These are phyloP conservation scores for Pisolithus albus DNA, from an alignment of 768 basidiomycete genomes.

Conservation along the genomic window DNA sequence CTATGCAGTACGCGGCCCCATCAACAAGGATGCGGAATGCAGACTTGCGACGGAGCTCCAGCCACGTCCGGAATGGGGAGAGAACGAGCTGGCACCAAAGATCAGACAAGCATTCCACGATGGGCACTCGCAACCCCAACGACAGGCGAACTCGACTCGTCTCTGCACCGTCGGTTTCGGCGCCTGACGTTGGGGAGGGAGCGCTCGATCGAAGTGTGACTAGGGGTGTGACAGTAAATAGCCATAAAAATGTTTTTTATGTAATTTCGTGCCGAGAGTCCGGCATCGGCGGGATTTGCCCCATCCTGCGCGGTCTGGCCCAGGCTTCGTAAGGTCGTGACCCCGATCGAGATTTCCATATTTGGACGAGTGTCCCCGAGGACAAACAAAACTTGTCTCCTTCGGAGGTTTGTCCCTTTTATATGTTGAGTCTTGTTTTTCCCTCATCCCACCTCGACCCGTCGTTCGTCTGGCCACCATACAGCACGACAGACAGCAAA, in stretches of 20 bases:
- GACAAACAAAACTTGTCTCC: conserved; percentile 29
- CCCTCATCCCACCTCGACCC: conserved; percentile 16
- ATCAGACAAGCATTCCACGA: neutral
- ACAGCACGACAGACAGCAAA: conserved; percentile 6
- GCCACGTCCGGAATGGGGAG: neutral
- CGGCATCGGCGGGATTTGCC: conserved; percentile 9
- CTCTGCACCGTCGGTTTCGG: no score
- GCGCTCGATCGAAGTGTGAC: neutral
- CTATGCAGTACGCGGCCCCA: neutral
- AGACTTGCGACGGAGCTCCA: neutral
- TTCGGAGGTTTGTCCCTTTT: conserved; percentile 29
- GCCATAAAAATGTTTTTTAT: no score
- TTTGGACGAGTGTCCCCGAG: conserved; percentile 25
- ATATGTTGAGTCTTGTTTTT: conserved; percentile 32
- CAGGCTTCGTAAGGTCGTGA: conserved; percentile 21
- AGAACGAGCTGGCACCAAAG: neutral
- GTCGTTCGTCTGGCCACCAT: conserved; percentile 8
- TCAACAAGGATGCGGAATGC: neutral
- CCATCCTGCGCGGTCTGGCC: conserved; percentile 26
- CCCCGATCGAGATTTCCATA: conserved; percentile 31
- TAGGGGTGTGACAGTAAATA: neutral
- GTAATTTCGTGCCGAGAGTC: conserved; percentile 6
- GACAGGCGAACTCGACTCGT: neutral
- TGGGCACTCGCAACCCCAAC: neutral
- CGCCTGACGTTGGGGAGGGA: neutral